Evolutionary conservation across 75 land plant genomes (phyloP).

Genomic region (Gnetum montanum): DNA sequence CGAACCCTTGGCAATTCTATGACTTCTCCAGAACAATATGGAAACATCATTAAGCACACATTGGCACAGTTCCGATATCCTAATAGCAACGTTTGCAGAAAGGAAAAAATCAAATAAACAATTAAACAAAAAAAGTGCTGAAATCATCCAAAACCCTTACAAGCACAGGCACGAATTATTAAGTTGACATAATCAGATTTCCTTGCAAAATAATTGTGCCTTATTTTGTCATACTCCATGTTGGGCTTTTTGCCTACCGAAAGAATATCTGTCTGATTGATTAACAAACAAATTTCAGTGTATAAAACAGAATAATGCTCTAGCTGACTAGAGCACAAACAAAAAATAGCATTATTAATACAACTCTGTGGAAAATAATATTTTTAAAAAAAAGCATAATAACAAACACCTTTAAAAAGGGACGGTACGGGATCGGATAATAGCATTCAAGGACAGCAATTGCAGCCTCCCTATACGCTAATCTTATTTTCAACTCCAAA

Average conservation of each 20-base stretch:
- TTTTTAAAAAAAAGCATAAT: background rate
- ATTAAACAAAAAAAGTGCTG: too few species aligned
- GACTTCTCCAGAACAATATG: too few species aligned
- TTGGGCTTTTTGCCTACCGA: constrained; percentile 52
- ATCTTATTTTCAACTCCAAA: constrained; percentile 59
- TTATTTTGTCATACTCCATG: constrained; percentile 55
- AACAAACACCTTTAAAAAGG: constrained; percentile 54
- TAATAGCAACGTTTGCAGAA: too few species aligned
- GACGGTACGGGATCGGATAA: constrained; percentile 71
- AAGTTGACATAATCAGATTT: constrained; percentile 68
- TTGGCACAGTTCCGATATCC: too few species aligned
- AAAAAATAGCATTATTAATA: too few species aligned
- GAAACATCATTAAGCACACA: too few species aligned
- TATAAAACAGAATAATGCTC: too few species aligned
- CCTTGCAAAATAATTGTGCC: constrained; percentile 43
- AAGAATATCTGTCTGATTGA: constrained; percentile 80
- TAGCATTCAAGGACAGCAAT: constrained; percentile 87
- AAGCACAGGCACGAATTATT: constrained; percentile 91
- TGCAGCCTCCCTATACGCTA: constrained; percentile 94
- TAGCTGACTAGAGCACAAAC: too few species aligned
- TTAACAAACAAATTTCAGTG: too few species aligned
- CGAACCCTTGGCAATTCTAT: too few species aligned
- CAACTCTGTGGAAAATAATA: background rate
- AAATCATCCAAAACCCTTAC: constrained; percentile 63
- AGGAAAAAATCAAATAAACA: background rate